Evolutionary conservation across 2,329 filamentous ascomycete genomes (phyloP).

Genomic region (Phialophora tarda): DNA sequence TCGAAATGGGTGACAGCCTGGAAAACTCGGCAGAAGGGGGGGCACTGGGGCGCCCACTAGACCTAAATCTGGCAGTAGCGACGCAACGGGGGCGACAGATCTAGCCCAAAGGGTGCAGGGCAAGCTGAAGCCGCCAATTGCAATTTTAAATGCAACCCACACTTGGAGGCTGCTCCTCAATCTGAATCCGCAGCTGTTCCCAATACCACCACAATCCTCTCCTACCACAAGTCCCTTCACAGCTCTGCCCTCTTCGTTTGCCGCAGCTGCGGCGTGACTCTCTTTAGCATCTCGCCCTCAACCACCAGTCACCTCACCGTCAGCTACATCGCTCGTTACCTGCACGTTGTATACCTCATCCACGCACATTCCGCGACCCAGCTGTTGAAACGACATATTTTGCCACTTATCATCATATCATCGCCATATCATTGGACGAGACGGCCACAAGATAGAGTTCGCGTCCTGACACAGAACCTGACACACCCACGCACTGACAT

Average conservation of each 20-base stretch:
- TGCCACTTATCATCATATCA: not conserved
- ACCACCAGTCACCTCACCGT: not conserved
- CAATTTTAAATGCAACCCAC: constrained; percentile 8
- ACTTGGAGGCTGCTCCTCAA: not conserved
- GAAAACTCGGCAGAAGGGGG: constrained; percentile 1
- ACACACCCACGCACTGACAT: constrained; percentile 7
- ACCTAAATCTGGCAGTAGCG: constrained; percentile 4
- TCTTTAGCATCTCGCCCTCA: not conserved
- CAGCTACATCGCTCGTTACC: not conserved
- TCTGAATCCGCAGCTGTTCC: not conserved
- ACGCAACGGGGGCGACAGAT: not conserved
- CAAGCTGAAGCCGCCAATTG: constrained; percentile 5
- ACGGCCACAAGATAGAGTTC: not conserved
- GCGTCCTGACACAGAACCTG: constrained; percentile 8
- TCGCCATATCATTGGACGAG: constrained; percentile 3
- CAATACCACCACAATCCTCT: not conserved
- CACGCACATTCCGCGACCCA: not conserved
- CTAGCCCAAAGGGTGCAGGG: constrained; percentile 3
- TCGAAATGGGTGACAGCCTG: constrained; percentile 4
- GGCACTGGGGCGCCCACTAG: not conserved
- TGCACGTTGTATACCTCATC: not conserved
- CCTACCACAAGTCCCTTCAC: not conserved
- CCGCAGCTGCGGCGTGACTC: not conserved
- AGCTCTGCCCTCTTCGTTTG: constrained; percentile 3
- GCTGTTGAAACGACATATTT: not conserved